Conservation (phyloP, 768 basidiomycete genomes). For the Calocera viscosa region DNA sequence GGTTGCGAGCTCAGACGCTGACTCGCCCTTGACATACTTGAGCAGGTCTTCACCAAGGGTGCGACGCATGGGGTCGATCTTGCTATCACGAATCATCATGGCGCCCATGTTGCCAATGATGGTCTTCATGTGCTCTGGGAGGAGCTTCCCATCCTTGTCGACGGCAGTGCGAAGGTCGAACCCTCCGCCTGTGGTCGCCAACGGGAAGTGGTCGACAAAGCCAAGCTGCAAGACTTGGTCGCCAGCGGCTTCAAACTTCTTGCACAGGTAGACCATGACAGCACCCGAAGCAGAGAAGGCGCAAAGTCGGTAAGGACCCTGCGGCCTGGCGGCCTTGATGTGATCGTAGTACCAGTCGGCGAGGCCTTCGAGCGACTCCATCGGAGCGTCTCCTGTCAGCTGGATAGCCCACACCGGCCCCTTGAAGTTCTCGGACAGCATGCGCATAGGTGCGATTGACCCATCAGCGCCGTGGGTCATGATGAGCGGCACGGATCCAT, state of each 20-base stretch:
- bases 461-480: background rate
- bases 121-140: background rate
- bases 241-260: background rate
- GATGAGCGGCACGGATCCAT: background rate
- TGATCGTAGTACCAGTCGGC: background rate
- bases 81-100: background rate
- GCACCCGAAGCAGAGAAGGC: background rate
- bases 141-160: background rate
- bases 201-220: background rate
- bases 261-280: background rate
- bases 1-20: background rate
- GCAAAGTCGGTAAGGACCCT: background rate
- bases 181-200: background rate
- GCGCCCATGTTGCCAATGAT: background rate
- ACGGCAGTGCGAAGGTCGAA: background rate
- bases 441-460: background rate
- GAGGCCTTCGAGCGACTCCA: background rate
- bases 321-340: background rate
- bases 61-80: background rate
- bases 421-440: background rate
- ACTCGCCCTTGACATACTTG: background rate
- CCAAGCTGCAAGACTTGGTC: background rate
- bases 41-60: background rate
- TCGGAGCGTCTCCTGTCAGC: background rate
- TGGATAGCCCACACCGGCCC: background rate